Conservation (phyloP, 768 basidiomycete genomes). For the Tubosaeta sp. region DNA sequence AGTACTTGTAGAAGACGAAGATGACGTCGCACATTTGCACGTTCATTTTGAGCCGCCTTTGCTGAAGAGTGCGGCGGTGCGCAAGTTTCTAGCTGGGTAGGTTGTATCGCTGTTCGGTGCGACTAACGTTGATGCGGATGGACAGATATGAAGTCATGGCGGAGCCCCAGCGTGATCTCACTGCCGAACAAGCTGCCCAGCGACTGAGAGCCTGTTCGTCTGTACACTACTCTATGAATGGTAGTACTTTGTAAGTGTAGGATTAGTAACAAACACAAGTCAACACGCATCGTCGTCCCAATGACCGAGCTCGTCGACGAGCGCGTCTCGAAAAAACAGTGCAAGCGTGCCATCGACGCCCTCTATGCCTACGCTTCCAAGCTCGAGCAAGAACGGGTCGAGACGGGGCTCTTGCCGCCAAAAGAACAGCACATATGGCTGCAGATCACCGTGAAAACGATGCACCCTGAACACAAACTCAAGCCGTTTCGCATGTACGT, state of each 20-base stretch:
- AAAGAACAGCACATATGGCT: conserved; percentile 90
- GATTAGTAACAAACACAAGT: conserved; percentile 10
- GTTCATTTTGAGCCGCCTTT: conserved; percentile 86
- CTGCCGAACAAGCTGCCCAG: conserved; percentile 80
- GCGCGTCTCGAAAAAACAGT: conserved; percentile 69
- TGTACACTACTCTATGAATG: conserved; percentile 48
- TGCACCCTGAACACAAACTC: conserved; percentile 66
- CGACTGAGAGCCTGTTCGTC: conserved; percentile 52
- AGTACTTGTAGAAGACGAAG: conserved; percentile 33
- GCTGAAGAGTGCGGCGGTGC: conserved; percentile 72
- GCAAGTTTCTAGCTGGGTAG: conserved; percentile 88
- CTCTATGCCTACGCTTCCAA: conserved; percentile 69
- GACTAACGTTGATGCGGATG: conserved; percentile 1
- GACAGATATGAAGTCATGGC: conserved; percentile 84
- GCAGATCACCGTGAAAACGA: conserved; percentile 79
- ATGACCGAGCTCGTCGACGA: conserved; percentile 65
- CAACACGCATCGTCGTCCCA: conserved; percentile 8
- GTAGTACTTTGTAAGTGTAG: background rate
- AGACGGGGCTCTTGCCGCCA: conserved; percentile 68
- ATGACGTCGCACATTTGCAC: conserved; percentile 73
- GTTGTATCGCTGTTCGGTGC: conserved; percentile 18
- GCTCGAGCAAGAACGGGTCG: conserved; percentile 57
- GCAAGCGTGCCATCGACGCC: conserved; percentile 72
- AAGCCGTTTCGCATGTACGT: conserved; percentile 85
- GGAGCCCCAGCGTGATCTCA: conserved; percentile 86